Conservation (phyloP, 805 yeast genomes). For the Dipodascus albidus region DNA sequence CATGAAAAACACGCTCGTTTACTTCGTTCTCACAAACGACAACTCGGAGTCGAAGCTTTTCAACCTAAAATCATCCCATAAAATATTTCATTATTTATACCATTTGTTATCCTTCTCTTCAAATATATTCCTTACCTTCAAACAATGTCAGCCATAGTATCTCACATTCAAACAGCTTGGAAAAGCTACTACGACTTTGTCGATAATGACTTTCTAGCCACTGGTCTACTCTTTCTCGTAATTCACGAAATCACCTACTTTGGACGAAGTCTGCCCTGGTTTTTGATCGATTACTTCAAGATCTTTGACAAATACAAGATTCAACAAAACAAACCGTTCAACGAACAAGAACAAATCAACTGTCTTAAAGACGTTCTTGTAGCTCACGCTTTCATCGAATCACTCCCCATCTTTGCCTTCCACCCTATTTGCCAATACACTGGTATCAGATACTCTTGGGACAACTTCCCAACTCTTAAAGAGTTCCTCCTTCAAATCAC, state of each 20-base stretch:
- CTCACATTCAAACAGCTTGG: not conserved
- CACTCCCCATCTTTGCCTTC: conserved; percentile 93
- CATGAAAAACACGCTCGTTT: too few relatives aligned
- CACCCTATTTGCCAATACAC: conserved; percentile 82
- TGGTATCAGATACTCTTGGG: conserved; percentile 30
- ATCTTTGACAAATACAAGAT: conserved; percentile 79
- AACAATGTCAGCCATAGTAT: not conserved
- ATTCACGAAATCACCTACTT: conserved; percentile 86
- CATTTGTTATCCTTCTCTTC: too few relatives aligned
- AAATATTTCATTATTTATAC: too few relatives aligned
- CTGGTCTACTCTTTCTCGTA: conserved; percentile 73
- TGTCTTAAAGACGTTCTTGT: conserved; percentile 76
- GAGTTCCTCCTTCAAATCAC: conserved; percentile 56
- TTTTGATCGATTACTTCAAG: conserved; percentile 73
- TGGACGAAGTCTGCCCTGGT: conserved; percentile 90
- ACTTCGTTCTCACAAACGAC: too few relatives aligned
- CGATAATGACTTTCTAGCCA: conserved; percentile 82
- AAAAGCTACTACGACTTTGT: conserved; percentile 59
- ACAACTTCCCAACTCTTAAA: conserved; percentile 64
- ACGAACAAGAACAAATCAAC: conserved; percentile 80
- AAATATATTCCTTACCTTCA: too few relatives aligned
- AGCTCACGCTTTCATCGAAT: conserved; percentile 87
- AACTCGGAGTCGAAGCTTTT: too few relatives aligned
- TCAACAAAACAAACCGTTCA: conserved; percentile 76
- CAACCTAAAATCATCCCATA: too few relatives aligned